These are phyloP conservation scores for Paraphoma sp. DNA, from an alignment of 2,329 filamentous ascomycete genomes.

Conservation along the genomic window DNA sequence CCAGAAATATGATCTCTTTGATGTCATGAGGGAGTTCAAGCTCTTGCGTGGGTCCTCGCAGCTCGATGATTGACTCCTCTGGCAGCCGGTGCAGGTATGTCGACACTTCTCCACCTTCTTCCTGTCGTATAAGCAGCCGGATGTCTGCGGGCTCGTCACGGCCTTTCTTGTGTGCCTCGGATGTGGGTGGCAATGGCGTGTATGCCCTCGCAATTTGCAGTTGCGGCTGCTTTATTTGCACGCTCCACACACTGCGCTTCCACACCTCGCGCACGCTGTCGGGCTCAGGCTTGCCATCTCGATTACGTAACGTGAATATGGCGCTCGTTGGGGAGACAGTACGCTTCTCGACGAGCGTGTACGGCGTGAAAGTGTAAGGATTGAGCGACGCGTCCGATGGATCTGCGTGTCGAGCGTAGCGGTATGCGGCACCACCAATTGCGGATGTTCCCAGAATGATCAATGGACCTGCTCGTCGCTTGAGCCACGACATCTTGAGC, in stretches of 20 bases:
- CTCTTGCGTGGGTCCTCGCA: slow-evolving; percentile 80
- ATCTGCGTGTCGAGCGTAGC: slow-evolving; percentile 29
- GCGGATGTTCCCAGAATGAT: slow-evolving; percentile 43
- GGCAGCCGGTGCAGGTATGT: slow-evolving; percentile 74
- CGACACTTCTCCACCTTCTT: slow-evolving; percentile 84
- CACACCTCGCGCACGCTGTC: slow-evolving; percentile 51
- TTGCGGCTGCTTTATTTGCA: slow-evolving; percentile 94
- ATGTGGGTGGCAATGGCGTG: slow-evolving; percentile 76
- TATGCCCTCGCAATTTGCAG: slow-evolving; percentile 91
- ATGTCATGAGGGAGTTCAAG: slow-evolving; percentile 64
- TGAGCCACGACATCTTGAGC: slow-evolving; percentile 36
- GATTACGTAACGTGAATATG: slow-evolving; percentile 68
- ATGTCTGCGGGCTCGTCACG: slow-evolving; percentile 53
- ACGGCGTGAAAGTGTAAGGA: slow-evolving; percentile 67
- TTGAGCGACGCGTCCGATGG: slow-evolving; percentile 57
- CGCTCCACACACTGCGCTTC: slow-evolving; percentile 77
- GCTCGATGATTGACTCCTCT: slow-evolving; percentile 69
- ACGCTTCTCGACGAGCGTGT: slow-evolving; percentile 67
- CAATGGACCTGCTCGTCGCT: slow-evolving; percentile 35
- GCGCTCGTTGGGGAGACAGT: slow-evolving; percentile 71
- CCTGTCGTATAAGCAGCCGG: slow-evolving; percentile 78
- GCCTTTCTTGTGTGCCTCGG: slow-evolving; percentile 35
- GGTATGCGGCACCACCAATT: slow-evolving; percentile 43
- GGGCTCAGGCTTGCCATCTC: slow-evolving; percentile 30
- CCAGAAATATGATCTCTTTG: slow-evolving; percentile 77